Evolutionary conservation across 2,329 filamentous ascomycete genomes (phyloP).

Genomic region (Fragosphaeria purpurea): DNA sequence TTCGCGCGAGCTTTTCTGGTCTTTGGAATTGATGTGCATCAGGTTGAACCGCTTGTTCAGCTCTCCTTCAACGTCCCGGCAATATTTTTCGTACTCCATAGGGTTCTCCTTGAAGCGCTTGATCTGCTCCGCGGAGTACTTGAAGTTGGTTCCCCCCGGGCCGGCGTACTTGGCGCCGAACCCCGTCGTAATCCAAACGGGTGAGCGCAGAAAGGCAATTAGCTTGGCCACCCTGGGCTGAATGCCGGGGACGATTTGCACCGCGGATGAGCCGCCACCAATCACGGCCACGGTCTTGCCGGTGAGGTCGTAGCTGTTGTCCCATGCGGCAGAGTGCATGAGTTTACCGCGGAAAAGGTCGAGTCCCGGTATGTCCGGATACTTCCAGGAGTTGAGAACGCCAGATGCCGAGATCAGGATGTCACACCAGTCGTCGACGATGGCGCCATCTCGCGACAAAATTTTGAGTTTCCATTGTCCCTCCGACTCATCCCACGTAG

Average conservation of each 20-base stretch:
- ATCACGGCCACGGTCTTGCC: constrained; percentile 21
- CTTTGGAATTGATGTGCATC: constrained; percentile 1
- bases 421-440: constrained; percentile 10
- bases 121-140: constrained; percentile 41
- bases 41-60: constrained; percentile 9
- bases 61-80: constrained; percentile 7
- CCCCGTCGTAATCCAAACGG: constrained; percentile 50
- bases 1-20: background rate
- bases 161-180: constrained; percentile 36
- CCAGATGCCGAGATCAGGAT: constrained; percentile 12
- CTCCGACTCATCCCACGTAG: constrained; percentile 31
- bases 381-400: constrained; percentile 15
- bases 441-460: constrained; percentile 13
- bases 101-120: constrained; percentile 46
- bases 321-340: constrained; percentile 21
- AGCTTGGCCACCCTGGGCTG: constrained; percentile 7
- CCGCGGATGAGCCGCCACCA: constrained; percentile 21
- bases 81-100: constrained; percentile 4
- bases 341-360: constrained; percentile 19
- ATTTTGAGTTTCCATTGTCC: constrained; percentile 26
- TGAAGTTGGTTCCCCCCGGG: constrained; percentile 10
- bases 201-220: constrained; percentile 6
- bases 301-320: constrained; percentile 10
- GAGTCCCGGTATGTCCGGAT: constrained; percentile 23
- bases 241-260: constrained; percentile 20